Evolutionary conservation across 2,329 filamentous ascomycete species (phyloP), one percentile per base, ranked within the genome.

Genomic region (Sporothrix dimorphospora): DNA sequence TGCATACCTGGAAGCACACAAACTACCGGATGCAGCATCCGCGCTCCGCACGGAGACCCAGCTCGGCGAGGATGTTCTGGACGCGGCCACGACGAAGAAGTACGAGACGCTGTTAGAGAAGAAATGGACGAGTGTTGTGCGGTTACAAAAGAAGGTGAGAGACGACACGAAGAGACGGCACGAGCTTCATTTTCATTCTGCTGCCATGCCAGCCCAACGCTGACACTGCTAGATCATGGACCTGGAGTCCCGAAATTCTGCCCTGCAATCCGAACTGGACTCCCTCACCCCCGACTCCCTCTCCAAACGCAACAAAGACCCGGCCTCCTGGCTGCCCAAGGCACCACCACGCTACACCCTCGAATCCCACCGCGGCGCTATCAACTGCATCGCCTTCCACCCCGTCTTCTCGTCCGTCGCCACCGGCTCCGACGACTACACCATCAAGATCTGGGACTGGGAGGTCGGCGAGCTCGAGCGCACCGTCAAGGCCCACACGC

Each of bases 381-480:
- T 98, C 73, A 97, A 91, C 72, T 94, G 93, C 78, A 90, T 98
- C 72, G 94, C 94, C 19, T 98, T 98, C 79, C 94, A 98, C 79
- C 94, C 94, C 0, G 87, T 96, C 42, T 98, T 97, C 81, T 95
- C 94, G 11, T 95, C 93, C 5, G 85, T 98, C 27, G 95, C 94
- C 11, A 96, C 94, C 0, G 94, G 93, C 19, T 97, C 94, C 9
- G 94, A 97, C 80, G 95, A 98, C 81, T 92, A 89, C 71, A 97
- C 92, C 8, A 97, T 98, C 80, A 98, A 98, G 79, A 94, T 98
- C 71, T 98, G 94, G 94, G 94, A 98, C 79, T 98, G 94, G 92
- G 94, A 98, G 78, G 83, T 97, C 30, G 95, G 95, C 65, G 94
- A 98, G 81, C 85, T 97, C 4, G 94, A 98, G 80, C 86, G 91